Base-by-base conservation (phyloP, 306 rosid genomes). In the Rosa persica region DNA sequence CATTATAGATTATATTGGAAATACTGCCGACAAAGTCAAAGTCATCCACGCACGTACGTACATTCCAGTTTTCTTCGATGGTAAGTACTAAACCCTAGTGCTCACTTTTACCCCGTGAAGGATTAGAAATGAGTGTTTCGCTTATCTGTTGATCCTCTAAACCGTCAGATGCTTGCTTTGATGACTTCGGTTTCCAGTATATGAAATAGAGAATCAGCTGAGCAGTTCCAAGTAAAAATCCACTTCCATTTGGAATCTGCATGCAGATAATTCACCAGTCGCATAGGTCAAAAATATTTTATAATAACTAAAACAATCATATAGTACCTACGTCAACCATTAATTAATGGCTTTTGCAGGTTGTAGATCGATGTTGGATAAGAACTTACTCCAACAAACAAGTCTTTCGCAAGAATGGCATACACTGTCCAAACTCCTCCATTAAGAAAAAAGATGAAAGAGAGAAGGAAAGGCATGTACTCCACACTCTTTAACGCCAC, bases 161-260 rank as follows among this genome's bases (percentile, higher is more conserved):
- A 27, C 61, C 67, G 6, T 70, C 67, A 11, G 48, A 74, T 8
- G 20, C 44, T 76, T 61, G 77, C 40, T 39, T 61, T 39, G 76
- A 47, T 8, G 84, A 38, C 77, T 48, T 81, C 1, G 84, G 84
- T 78, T 81, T 81, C 84, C 84, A 76, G 68, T 81, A 81, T 12
- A 81, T 76, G 16, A 65, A 76, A 47, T 81, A 81, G 52, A 81
- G 85, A 71, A 81, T 72, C 46, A 81, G 85, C 74, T 81, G 85
- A 27, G 76, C 67, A 49, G 62, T 15, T 62, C 85, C 85, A 20
- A 81, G 78, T 19, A 81, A 52, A 72, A 81, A 81, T 51, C 85
- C 85, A 51, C 52, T 71, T 70, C 85, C 85, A 65, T 81, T 81
- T 81, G 85, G 85, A 64, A 81, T 38, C 85, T 81, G 74, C 75